Base-by-base conservation (phyloP, 495 filamentous ascomycete genomes). In the Zalerion maritima region DNA sequence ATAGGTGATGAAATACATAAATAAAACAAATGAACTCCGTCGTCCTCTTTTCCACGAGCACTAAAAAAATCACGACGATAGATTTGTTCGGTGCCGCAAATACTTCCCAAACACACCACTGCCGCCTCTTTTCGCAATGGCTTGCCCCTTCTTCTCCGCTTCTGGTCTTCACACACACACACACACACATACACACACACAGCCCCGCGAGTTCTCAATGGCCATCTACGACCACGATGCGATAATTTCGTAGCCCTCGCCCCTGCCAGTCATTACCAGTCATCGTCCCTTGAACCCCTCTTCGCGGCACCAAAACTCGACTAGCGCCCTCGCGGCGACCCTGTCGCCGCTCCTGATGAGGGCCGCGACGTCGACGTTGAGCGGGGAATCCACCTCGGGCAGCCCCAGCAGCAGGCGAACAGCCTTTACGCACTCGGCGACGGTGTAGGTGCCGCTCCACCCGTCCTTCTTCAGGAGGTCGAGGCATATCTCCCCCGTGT, bases 401-500 rank as follows among this genome's bases (percentile, higher is more conserved):
- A 74, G 70, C 23, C 62, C 72, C 31, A 93, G 58, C 42, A 97
- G 55, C 60, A 81, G 67, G 29, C 84, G 71, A 20, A 96, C 68
- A 13, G 74, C 71, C 40, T 78, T 75, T 41, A 94, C 53, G 29
- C 78, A 83, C 36, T 71, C 64, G 14, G 76, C 69, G 14, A 94
- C 62, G 17, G 77, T 87, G 46, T 89, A 91, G 18, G 78, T 70
- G 18, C 85, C 78, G 37, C 75, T 75, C 89, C 89, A 97, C 25
- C 69, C 65, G 17, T 73, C 70, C 39, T 76, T 78, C 13, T 62
- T 69, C 24, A 97, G 55, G 32, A 97, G 62, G 37, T 93, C 86
- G 8, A 96, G 68, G 44, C 89, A 96, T 49, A 97, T 89, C 49
- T 94, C 81, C 42, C 89, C 89, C 3, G 75, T 84, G 39, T 71